These are phyloP conservation scores for Clonostachys byssicola DNA, from an alignment of 2,329 filamentous ascomycete species.

Conservation along the genomic window DNA sequence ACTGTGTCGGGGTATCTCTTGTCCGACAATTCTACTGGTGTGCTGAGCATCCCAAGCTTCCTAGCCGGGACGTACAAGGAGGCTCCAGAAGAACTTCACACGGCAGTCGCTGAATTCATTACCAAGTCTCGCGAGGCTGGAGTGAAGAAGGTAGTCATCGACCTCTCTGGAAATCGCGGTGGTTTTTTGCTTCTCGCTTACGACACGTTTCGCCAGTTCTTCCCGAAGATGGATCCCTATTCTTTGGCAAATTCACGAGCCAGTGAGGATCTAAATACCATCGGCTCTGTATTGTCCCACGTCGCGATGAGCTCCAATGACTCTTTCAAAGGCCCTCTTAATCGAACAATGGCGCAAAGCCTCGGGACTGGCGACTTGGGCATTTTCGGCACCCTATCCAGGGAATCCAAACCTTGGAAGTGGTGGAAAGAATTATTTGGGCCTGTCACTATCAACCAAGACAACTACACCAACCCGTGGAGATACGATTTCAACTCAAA, in stretches of 20 bases:
- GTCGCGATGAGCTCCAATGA: no score
- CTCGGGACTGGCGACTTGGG: neutral
- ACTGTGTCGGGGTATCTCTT: conserved; percentile 13
- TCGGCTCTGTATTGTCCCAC: no score
- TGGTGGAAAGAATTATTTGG: neutral
- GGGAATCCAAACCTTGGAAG: neutral
- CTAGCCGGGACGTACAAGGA: conserved; percentile 26
- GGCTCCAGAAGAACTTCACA: conserved; percentile 23
- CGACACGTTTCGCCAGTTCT: conserved; percentile 39
- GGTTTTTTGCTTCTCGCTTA: conserved; percentile 43
- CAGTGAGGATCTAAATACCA: neutral
- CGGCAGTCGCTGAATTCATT: conserved; percentile 16
- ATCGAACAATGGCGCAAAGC: no score
- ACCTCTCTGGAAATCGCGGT: conserved; percentile 57
- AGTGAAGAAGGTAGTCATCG: conserved; percentile 59
- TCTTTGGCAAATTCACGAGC: conserved; percentile 4
- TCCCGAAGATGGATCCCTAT: conserved; percentile 14
- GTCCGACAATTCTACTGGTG: neutral
- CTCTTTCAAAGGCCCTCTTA: no score
- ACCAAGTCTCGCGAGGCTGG: conserved; percentile 23
- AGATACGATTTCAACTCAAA: conserved; percentile 14
- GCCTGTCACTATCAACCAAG: conserved; percentile 10
- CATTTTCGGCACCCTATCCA: neutral
- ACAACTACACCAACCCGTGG: conserved; percentile 1
- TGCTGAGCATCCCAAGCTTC: conserved; percentile 11